phyloP scores from a whole-genome alignment of 2,329 filamentous ascomycete species.

The Pleomassaria siparia region DNA sequence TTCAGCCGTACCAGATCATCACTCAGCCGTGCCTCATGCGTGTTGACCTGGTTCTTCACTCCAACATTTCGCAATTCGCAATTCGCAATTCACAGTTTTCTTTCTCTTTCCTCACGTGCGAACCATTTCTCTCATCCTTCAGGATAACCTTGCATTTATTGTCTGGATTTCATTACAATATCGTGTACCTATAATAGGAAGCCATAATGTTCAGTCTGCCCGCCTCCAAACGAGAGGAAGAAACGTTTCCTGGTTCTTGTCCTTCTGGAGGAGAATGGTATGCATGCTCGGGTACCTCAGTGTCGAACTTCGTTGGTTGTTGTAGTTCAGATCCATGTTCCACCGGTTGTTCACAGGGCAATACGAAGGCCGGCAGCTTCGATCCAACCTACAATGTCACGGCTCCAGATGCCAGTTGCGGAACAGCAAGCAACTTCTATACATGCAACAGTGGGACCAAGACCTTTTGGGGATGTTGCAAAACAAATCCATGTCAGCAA shows the following conservation, averaged over 20 bases:
- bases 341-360: constrained; percentile 34
- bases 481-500: constrained; percentile 35
- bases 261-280: constrained; percentile 39
- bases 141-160: not conserved
- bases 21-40: not conserved
- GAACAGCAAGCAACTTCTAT: constrained; percentile 30
- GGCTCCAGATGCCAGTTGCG: constrained; percentile 36
- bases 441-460: constrained; percentile 33
- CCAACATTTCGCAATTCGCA: not conserved
- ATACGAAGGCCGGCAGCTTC: constrained; percentile 37
- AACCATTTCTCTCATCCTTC: not conserved
- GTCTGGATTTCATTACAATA: not conserved
- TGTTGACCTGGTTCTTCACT: not conserved
- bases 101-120: not conserved
- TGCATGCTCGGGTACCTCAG: constrained; percentile 32
- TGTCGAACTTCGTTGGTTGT: constrained; percentile 39
- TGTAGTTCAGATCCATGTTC: constrained; percentile 40
- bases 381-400: constrained; percentile 29
- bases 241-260: constrained; percentile 33
- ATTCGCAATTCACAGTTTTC: not conserved
- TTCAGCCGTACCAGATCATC: too few relatives aligned
- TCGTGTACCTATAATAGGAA: not conserved
- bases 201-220: not conserved
- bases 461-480: constrained; percentile 44
- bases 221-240: not conserved